Conservation (phyloP, 2,329 filamentous ascomycete genomes). For the Rasamsonia emersonii region DNA sequence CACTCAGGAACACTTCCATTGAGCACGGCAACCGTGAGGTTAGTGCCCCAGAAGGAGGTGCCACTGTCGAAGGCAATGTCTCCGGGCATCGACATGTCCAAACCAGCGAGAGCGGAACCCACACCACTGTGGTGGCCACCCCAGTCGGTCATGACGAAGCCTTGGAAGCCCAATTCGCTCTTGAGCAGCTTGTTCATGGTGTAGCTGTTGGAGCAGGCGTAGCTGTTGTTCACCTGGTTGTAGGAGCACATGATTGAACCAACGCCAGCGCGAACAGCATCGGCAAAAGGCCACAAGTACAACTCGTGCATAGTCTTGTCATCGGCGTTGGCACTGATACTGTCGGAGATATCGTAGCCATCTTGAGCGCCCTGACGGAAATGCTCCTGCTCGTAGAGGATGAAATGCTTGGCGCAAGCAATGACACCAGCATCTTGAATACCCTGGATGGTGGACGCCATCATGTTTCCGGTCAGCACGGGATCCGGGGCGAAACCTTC, state of each 20-base stretch:
- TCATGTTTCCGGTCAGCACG: conserved; percentile 62
- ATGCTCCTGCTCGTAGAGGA: conserved; percentile 66
- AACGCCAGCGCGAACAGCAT: conserved; percentile 58
- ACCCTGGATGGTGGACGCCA: conserved; percentile 65
- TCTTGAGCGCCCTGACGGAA: conserved; percentile 57
- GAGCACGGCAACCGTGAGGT: conserved; percentile 76
- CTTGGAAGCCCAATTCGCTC: conserved; percentile 66
- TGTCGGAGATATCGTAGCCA: conserved; percentile 54
- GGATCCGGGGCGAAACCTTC: conserved; percentile 62
- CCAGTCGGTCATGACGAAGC: conserved; percentile 66
- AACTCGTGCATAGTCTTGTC: conserved; percentile 57
- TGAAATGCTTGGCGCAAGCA: conserved; percentile 72
- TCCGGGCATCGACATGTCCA: conserved; percentile 80
- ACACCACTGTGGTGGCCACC: conserved; percentile 65
- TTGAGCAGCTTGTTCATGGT: conserved; percentile 57
- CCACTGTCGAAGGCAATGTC: conserved; percentile 71
- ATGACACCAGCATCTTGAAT: conserved; percentile 77
- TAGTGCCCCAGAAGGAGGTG: conserved; percentile 70
- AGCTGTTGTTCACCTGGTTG: conserved; percentile 62
- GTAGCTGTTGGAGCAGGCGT: conserved; percentile 57
- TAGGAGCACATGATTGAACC: conserved; percentile 65
- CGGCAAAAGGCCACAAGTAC: conserved; percentile 61
- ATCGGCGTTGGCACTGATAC: conserved; percentile 52
- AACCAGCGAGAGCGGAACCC: conserved; percentile 55
- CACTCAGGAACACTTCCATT: conserved; percentile 85